These are phyloP conservation scores for Didymellaceae sp. DNA, from an alignment of 2,329 filamentous ascomycete genomes.

Conservation along the genomic window DNA sequence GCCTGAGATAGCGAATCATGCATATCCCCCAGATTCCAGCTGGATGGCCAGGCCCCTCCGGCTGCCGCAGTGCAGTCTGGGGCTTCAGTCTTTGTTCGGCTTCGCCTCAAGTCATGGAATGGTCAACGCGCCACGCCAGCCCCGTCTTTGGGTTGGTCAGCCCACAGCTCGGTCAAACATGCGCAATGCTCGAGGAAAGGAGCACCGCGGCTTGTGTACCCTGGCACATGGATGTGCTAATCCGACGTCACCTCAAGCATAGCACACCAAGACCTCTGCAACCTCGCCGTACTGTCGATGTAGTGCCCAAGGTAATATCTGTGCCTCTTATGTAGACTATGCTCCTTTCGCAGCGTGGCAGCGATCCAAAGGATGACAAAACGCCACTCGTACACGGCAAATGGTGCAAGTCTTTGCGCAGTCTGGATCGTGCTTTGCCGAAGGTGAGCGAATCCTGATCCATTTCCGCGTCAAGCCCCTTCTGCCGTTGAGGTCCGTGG, in stretches of 20 bases:
- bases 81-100: constrained; percentile 6
- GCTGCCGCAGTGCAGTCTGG: constrained; percentile 8
- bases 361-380: constrained; percentile 4
- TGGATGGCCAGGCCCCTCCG: constrained; percentile 11
- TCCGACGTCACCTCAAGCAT: neutral
- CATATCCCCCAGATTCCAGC: constrained; percentile 18
- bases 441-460: constrained; percentile 20
- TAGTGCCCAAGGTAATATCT: neutral
- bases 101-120: constrained; percentile 6
- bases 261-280: neutral
- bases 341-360: neutral
- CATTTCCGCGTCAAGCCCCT: constrained; percentile 13
- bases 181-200: neutral
- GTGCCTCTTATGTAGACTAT: constrained; percentile 1
- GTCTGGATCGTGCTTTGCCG: constrained; percentile 17
- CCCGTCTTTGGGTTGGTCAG: constrained; percentile 4
- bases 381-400: constrained; percentile 10
- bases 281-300: neutral
- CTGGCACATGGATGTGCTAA: neutral
- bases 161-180: neutral
- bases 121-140: constrained; percentile 5
- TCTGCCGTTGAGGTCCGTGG: constrained; percentile 17
- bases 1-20: constrained; percentile 5
- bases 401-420: constrained; percentile 11
- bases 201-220: constrained; percentile 2